A percentile compares a stretch with the other conserved stretches of the same genome.
These are phyloP conservation scores for Myriosclerotinia scirpicola DNA, from an alignment of 2,329 filamentous ascomycete genomes.

Conservation along the genomic window DNA sequence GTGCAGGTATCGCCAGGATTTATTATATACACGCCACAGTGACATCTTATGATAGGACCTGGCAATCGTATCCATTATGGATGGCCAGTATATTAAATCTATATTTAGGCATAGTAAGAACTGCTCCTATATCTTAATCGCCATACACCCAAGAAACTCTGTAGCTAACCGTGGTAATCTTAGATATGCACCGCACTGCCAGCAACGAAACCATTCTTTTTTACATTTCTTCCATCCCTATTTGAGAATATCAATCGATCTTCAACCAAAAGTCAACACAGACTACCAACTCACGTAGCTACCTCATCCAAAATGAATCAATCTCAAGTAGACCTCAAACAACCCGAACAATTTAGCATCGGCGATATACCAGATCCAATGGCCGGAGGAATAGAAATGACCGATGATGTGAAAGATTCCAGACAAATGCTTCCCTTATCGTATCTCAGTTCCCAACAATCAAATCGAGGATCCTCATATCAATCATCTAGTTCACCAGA, in stretches of 20 bases:
- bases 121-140: neutral
- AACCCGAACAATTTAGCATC: neutral
- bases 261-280: neutral
- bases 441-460: conserved; percentile 9
- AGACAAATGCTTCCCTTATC: conserved; percentile 16
- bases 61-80: conserved; percentile 41
- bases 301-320: neutral
- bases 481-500: neutral
- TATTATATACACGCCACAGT: conserved; percentile 40
- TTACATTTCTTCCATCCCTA: conserved; percentile 40
- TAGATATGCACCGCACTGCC: conserved; percentile 48
- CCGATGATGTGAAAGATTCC: neutral
- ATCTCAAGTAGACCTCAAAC: neutral
- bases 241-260: neutral
- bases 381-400: neutral
- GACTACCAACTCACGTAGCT: neutral
- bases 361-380: neutral
- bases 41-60: conserved; percentile 40
- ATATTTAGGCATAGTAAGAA: conserved; percentile 45
- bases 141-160: neutral
- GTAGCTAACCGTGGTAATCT: neutral
- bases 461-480: neutral
- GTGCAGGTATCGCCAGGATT: conserved; percentile 43
- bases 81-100: conserved; percentile 44
- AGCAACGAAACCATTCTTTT: conserved; percentile 47